These are phyloP conservation scores for Pseudocercospora eumusae DNA, from an alignment of 2,329 filamentous ascomycete species.

Conservation along the genomic window DNA sequence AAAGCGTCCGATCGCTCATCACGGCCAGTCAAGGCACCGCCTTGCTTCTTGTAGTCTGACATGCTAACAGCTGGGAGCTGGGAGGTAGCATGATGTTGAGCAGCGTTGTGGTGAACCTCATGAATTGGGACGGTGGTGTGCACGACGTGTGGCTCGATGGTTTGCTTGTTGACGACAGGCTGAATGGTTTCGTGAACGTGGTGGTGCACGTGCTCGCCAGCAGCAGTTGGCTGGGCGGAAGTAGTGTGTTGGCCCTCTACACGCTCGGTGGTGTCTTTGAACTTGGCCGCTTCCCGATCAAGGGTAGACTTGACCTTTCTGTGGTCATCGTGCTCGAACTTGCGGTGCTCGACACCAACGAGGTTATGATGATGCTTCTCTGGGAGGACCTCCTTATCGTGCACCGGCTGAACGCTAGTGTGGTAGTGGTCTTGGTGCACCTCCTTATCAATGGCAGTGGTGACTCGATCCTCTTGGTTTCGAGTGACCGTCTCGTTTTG, in stretches of 20 bases:
- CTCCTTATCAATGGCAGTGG: conserved; percentile 66
- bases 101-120: conserved; percentile 67
- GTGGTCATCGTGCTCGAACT: conserved; percentile 62
- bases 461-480: conserved; percentile 62
- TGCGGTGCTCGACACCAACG: conserved; percentile 60
- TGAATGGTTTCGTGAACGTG: conserved; percentile 68
- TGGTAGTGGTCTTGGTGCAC: conserved; percentile 73
- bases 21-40: conserved; percentile 57
- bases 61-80: conserved; percentile 65
- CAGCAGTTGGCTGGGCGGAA: conserved; percentile 52
- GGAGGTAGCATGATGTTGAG: conserved; percentile 66
- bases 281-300: conserved; percentile 56
- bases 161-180: conserved; percentile 68
- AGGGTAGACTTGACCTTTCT: conserved; percentile 51
- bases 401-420: conserved; percentile 66
- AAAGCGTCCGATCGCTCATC: conserved; percentile 62
- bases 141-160: conserved; percentile 64
- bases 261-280: conserved; percentile 53
- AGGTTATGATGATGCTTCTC: conserved; percentile 65
- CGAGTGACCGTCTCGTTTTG: conserved; percentile 44
- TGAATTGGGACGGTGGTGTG: conserved; percentile 73
- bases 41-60: conserved; percentile 62
- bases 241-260: conserved; percentile 54
- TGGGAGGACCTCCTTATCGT: conserved; percentile 57
- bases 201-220: conserved; percentile 66